These are phyloP conservation scores for Thelonectria blattea DNA, from an alignment of 2,329 filamentous ascomycete species.

Conservation along the genomic window DNA sequence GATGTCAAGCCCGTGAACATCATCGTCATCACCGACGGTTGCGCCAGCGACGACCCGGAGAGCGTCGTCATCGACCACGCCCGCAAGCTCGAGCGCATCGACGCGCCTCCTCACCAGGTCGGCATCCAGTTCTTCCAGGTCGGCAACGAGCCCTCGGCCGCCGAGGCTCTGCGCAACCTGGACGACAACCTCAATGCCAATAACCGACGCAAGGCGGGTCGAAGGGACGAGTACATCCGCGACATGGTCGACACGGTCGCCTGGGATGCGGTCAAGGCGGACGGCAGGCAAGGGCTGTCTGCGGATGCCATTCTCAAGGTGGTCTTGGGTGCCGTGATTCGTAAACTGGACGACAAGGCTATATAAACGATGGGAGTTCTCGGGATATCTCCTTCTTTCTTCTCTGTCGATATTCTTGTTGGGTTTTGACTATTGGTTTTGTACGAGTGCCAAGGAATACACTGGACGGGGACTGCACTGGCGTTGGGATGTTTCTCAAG, in stretches of 20 bases:
- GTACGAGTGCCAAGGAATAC: neutral
- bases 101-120: constrained; percentile 80
- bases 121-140: constrained; percentile 98
- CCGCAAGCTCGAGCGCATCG: constrained; percentile 69
- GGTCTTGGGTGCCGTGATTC: constrained; percentile 78
- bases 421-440: neutral
- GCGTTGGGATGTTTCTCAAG: neutral
- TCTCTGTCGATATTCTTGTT: neutral
- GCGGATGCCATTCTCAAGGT: constrained; percentile 79
- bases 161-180: constrained; percentile 69
- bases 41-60: constrained; percentile 79
- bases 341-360: constrained; percentile 44
- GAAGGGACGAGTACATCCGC: constrained; percentile 53
- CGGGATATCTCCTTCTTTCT: neutral
- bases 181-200: constrained; percentile 67
- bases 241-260: constrained; percentile 94
- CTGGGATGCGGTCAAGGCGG: constrained; percentile 62
- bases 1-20: constrained; percentile 81
- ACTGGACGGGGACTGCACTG: neutral
- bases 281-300: constrained; percentile 55
- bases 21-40: constrained; percentile 92
- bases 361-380: neutral
- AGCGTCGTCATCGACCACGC: constrained; percentile 71
- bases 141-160: constrained; percentile 72
- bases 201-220: constrained; percentile 50